Base-by-base conservation (phyloP, 768 basidiomycete species). In the Mrakia gelida region DNA sequence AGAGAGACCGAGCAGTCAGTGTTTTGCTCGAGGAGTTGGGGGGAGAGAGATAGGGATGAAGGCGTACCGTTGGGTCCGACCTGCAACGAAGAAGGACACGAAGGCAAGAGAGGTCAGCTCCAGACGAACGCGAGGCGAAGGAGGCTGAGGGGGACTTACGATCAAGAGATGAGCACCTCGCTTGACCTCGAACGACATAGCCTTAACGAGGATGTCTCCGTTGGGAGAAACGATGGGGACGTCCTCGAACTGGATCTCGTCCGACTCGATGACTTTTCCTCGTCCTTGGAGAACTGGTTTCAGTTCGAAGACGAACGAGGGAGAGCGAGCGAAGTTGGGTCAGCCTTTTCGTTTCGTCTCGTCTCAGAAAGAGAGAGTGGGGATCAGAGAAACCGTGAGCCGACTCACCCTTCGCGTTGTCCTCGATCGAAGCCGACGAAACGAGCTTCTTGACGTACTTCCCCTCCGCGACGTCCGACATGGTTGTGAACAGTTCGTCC, bases 171-270 rank as follows among this genome's bases (percentile, higher is more conserved):
- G 72, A 8, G 94, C 94, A 76, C 95, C 93, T 73, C 89, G 92
- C 83, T 92, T 92, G 75, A 98, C 92, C 80, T 89, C 89, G 87
- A 98, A 98, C 81, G 91, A 93, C 82, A 98, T 85, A 80, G 87
- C 90, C 84, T 88, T 89, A 73, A 99, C 88, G 6, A 99, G 88
- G 23, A 98, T 88, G 81, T 98, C 96, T 9, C 95, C 95, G 80
- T 97, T 98, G 2, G 96, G 96, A 16, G 94, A 95, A 38, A 98
- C 91, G 78, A 99, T 94, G 0, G 96, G 96, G 1, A 99, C 96
- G 77, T 91, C 88, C 81, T 95, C 92, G 80, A 99, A 97, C 52
- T 90, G 87, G 81, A 99, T 97, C 75, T 95, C 92, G 54, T 95
- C 92, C 0, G 92, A 91, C 80, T 92, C 90, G 49, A 93, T 87